Conservation (phyloP, 306 rosid species). For the Quercus gilva region DNA sequence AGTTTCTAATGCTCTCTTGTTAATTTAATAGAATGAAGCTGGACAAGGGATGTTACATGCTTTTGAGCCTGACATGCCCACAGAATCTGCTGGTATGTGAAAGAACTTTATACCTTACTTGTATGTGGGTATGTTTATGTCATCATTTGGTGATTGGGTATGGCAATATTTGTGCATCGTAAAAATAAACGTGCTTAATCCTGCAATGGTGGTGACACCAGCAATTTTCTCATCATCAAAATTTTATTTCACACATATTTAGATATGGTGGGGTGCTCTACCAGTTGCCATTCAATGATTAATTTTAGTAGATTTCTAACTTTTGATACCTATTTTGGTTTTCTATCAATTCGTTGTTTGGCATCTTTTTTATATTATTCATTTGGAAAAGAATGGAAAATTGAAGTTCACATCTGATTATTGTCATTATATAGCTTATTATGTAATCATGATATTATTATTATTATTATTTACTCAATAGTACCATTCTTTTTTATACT, state of each 20-base stretch:
- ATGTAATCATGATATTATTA: too few species aligned
- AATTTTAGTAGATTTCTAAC: not conserved
- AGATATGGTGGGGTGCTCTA: not conserved
- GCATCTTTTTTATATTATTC: not conserved
- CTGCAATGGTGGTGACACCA: not conserved
- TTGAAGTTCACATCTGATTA: not conserved
- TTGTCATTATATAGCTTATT: not conserved
- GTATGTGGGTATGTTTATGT: not conserved
- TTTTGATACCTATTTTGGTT: not conserved
- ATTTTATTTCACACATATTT: not conserved
- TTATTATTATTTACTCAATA: not conserved
- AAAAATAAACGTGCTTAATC: not conserved
- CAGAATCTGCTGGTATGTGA: conserved; percentile 55
- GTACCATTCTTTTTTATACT: not conserved
- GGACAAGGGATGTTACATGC: conserved; percentile 54
- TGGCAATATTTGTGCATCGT: not conserved
- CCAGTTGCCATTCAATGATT: not conserved
- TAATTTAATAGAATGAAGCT: conserved; percentile 45
- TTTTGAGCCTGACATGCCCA: conserved; percentile 51
- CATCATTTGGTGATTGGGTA: not conserved
- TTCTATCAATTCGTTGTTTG: not conserved
- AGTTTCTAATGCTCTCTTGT: conserved; percentile 28
- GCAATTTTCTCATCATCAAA: not conserved
- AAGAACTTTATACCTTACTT: conserved; percentile 12
- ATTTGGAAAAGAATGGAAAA: not conserved